A percentile compares a stretch with the other conserved stretches of the same genome.
These are phyloP conservation scores for Verruconis gallopava DNA, from an alignment of 2,329 filamentous ascomycete species.

Conservation along the genomic window DNA sequence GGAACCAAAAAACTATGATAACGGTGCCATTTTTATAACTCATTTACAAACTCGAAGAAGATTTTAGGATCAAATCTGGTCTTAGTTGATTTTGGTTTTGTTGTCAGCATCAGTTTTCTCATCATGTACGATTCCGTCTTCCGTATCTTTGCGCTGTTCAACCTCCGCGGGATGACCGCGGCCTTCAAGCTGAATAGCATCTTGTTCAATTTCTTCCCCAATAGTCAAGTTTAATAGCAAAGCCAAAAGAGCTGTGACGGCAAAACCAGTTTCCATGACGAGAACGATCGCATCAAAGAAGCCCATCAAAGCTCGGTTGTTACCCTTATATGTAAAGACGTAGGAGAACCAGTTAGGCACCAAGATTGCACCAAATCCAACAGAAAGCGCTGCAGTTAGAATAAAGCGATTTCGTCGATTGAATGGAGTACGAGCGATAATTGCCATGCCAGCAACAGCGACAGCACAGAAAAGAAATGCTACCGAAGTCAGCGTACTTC, in stretches of 20 bases:
- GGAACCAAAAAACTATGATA: too few relatives aligned
- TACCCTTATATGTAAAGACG: slow-evolving; percentile 60
- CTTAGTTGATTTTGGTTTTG: too few relatives aligned
- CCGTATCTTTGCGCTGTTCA: too few relatives aligned
- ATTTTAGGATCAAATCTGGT: too few relatives aligned
- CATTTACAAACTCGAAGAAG: too few relatives aligned
- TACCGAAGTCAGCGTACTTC: too few relatives aligned
- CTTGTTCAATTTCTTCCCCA: slow-evolving; percentile 44
- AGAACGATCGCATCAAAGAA: slow-evolving; percentile 55
- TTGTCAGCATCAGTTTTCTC: too few relatives aligned
- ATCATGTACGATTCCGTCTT: too few relatives aligned
- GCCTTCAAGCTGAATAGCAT: slow-evolving; percentile 18
- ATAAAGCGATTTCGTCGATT: slow-evolving; percentile 74
- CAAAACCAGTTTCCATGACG: slow-evolving; percentile 48
- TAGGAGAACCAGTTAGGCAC: slow-evolving; percentile 49
- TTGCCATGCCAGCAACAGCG: slow-evolving; percentile 63
- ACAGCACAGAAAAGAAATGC: slow-evolving; percentile 72
- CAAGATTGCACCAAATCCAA: slow-evolving; percentile 49
- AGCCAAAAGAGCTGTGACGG: slow-evolving; percentile 59
- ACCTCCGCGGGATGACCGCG: too few relatives aligned
- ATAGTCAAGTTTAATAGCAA: slow-evolving; percentile 62
- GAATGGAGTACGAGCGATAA: slow-evolving; percentile 59
- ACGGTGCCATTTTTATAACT: too few relatives aligned
- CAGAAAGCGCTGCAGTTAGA: slow-evolving; percentile 57
- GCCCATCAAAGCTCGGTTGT: slow-evolving; percentile 53